phyloP scores from a whole-genome alignment of 164 flowering plant genomes.

The Vitis rupestris region DNA sequence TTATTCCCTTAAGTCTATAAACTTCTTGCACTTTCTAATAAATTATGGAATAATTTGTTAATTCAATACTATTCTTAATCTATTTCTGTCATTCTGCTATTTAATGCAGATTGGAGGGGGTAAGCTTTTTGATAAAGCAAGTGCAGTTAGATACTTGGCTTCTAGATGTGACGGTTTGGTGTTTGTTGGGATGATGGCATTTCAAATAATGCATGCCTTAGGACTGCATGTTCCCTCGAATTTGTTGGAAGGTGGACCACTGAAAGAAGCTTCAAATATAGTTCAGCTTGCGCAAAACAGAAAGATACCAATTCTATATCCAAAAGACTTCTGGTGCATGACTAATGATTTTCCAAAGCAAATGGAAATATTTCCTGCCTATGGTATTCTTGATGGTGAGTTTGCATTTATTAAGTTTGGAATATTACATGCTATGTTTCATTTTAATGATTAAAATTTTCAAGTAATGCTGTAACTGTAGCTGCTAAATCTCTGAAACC shows the following conservation, averaged over 20 bases:
- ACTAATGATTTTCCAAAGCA: conserved; percentile 22
- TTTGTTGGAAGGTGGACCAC: conserved; percentile 50
- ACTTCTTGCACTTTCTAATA: not conserved
- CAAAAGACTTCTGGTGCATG: conserved; percentile 68
- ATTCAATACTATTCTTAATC: not conserved
- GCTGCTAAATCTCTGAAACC: too few relatives aligned
- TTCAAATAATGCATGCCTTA: conserved; percentile 82
- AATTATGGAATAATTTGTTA: not conserved
- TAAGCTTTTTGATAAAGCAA: conserved; percentile 52
- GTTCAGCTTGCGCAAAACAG: conserved; percentile 46
- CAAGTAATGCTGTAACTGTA: not conserved
- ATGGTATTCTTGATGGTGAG: conserved; percentile 59
- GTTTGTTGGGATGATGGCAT: conserved; percentile 81
- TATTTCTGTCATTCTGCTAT: not conserved
- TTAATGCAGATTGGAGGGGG: conserved; percentile 82
- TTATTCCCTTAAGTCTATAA: conserved; percentile 1
- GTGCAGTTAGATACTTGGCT: conserved; percentile 63
- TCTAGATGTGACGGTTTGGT: conserved; percentile 73
- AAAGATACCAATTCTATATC: conserved; percentile 49
- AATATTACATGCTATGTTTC: not conserved
- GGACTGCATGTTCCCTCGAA: conserved; percentile 56
- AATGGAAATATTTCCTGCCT: conserved; percentile 38
- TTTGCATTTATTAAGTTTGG: not conserved
- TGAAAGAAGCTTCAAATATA: conserved; percentile 43
- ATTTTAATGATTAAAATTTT: not conserved